Base-by-base conservation (phyloP, 1,139 yeast genomes). In the Saccharomyces hybrid region DNA sequence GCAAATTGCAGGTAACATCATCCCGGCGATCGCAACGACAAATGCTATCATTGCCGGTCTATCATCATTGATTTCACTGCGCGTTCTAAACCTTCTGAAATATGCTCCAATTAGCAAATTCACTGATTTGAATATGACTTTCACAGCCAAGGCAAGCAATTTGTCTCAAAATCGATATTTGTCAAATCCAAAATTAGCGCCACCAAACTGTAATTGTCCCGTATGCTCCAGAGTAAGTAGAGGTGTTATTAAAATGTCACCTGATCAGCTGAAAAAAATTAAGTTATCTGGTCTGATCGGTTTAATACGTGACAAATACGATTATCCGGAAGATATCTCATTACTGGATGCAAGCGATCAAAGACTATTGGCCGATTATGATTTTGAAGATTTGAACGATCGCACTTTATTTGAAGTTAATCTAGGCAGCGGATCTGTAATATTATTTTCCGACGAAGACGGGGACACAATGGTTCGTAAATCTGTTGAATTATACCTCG, bases 1-100 rank as follows among this genome's bases (percentile, higher is more conserved):
- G 69, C 83, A 95, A 67, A 90, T 91, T 62, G 99, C 99, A 0
- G 99, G 99, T 8, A 93, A 93, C 69, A 95, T 95, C 64, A 93
- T 95, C 52, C 99, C 99, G 0, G 99, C 99, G 0, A 91, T 95
- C 62, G 99, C 99, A 11, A 93, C 99, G 1, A 93, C 98, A 9
- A 95, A 95, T 69, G 98, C 99, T 1, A 85, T 93, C 23, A 84
- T 93, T 59, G 91, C 97, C 0, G 99, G 99, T 0, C 79, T 90
- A 58, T 86, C 95, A 28, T 84, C 90, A 13, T 69, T 91, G 54
- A 84, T 83, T 53, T 86, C 91, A 0, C 72, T 88, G 52, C 80
- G 82, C 54, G 78, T 79, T 50, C 78, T 83, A 64, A 65, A 58
- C 16, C 51, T 68, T 47, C 48, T 68, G 26, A 56, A 60, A 5